Evolutionary conservation across 2,329 filamentous ascomycete genomes (phyloP), one percentile per base, ranked within the genome.

Genomic region (Colletotrichum falcatum): DNA sequence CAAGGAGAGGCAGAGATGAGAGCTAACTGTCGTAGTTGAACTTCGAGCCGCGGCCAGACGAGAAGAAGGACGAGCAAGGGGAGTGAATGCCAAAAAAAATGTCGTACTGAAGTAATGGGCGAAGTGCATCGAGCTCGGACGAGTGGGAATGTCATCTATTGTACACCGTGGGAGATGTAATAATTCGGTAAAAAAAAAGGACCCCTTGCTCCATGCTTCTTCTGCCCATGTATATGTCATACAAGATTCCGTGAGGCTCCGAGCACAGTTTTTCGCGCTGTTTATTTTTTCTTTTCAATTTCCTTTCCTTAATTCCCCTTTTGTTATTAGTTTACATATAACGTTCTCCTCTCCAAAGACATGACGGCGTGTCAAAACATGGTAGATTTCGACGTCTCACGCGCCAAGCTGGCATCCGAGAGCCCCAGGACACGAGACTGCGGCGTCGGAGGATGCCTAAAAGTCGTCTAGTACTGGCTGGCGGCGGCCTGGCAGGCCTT

Each of bases 401-500:
- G 8, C 30, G 4, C 16, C 2, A 55, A 46, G 4, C 16, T 18
- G 23, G 59, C 12, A 35, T n/a, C 37, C 35, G 11, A 39, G 9
- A 3, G 5, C 60, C 12, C 12, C 35, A 23, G 28, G 33, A 61
- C n/a, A 46, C 28, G 2, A 23, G 14, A 5, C n/a, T 53, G 46
- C 39, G 35, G 9, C 7, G n/a, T 11, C 8, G 18, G 16, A 37
- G 18, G 26, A 42, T 18, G 14, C n/a, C n/a, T n/a, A 30, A 16
- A 16, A 28, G 23, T 39, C 51, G 33, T 72, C 66, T 90, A 94
- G 84, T 94, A 93, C 76, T 85, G 89, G 82, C 86, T 89, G 65
- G 93, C 91, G 76, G 93, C 92, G 74, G 89, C 84, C 86, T 95
- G 93, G 87, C 93, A 95, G 66, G 93, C 92, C 88, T 95, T 95